Conservation (phyloP, 1,139 yeast species). For the Hanseniaspora gamundiae region DNA sequence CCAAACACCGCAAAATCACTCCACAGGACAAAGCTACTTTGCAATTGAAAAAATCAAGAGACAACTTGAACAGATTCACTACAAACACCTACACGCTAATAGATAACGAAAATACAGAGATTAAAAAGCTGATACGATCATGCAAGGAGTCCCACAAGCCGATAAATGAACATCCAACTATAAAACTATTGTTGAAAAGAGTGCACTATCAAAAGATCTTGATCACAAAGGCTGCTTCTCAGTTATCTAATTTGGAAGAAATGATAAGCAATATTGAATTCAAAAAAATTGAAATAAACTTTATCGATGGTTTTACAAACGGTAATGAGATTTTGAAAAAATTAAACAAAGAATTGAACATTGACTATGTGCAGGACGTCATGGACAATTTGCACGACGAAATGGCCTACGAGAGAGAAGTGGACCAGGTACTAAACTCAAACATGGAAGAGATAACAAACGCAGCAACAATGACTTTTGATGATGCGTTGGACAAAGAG, state of each 20-base stretch:
- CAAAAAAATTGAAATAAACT: constrained; percentile 78
- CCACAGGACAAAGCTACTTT: constrained; percentile 58
- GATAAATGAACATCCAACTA: constrained; percentile 28
- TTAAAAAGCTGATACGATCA: constrained; percentile 19
- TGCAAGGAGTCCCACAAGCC: constrained; percentile 12
- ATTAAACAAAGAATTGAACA: constrained; percentile 64
- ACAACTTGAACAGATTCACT: constrained; percentile 67
- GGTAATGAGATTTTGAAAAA: constrained; percentile 68
- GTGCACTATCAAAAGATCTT: constrained; percentile 72
- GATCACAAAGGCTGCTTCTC: constrained; percentile 58
- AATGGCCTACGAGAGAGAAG: constrained; percentile 59
- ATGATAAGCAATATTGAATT: constrained; percentile 72
- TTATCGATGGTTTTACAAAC: constrained; percentile 62
- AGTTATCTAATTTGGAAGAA: constrained; percentile 63
- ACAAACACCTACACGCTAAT: constrained; percentile 45
- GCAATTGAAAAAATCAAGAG: constrained; percentile 80
- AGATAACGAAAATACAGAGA: constrained; percentile 22
- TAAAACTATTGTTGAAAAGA: constrained; percentile 47
- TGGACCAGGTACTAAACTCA: constrained; percentile 37
- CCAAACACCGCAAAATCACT: constrained; percentile 4
- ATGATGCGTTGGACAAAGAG: constrained; percentile 46
- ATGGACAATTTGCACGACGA: constrained; percentile 83
- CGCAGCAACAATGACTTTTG: constrained; percentile 29
- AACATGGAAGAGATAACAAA: constrained; percentile 20
- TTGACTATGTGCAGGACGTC: constrained; percentile 68